Percentiles rank a stretch among this genome's conserved stretches.
Conservation (phyloP, 306 rosid species). For the Astragalus membranaceus region DNA sequence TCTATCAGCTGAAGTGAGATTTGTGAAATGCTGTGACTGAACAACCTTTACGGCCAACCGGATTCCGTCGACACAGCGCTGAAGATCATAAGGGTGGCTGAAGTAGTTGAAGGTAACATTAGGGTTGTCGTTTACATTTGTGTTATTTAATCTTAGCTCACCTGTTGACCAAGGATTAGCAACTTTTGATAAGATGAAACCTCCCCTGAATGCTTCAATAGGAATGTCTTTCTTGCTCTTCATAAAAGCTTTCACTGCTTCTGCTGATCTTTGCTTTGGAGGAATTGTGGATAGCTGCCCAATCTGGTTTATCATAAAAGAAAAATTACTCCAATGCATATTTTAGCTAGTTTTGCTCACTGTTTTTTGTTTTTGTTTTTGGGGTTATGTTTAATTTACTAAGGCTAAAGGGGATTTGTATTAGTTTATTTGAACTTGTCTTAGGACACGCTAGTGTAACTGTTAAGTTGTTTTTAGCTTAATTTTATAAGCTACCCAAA, state of each 20-base stretch:
- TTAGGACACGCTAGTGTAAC: neutral
- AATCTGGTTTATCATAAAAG: conserved; percentile 43
- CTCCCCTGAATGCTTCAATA: conserved; percentile 73
- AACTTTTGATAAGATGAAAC: conserved; percentile 82
- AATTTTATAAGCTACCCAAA: neutral
- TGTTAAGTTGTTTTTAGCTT: neutral
- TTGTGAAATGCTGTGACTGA: conserved; percentile 57
- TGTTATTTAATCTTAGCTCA: conserved; percentile 47
- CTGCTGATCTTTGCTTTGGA: conserved; percentile 74
- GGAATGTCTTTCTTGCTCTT: conserved; percentile 58
- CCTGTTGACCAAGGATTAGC: conserved; percentile 69
- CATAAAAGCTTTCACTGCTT: conserved; percentile 51
- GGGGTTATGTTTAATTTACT: neutral
- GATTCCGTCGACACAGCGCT: conserved; percentile 75
- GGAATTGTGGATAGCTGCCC: conserved; percentile 92
- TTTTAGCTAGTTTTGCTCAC: neutral
- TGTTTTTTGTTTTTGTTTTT: neutral
- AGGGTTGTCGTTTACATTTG: conserved; percentile 76
- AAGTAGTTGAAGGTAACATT: conserved; percentile 86
- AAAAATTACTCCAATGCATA: neutral
- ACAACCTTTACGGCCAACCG: conserved; percentile 53
- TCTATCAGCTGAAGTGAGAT: conserved; percentile 44
- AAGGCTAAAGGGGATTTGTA: neutral
- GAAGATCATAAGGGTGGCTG: conserved; percentile 66
- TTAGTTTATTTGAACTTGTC: neutral